Evolutionary conservation across 2,329 filamentous ascomycete species (phyloP), one percentile per base, ranked within the genome.

Genomic region (Hymenoscyphus fraxineus): DNA sequence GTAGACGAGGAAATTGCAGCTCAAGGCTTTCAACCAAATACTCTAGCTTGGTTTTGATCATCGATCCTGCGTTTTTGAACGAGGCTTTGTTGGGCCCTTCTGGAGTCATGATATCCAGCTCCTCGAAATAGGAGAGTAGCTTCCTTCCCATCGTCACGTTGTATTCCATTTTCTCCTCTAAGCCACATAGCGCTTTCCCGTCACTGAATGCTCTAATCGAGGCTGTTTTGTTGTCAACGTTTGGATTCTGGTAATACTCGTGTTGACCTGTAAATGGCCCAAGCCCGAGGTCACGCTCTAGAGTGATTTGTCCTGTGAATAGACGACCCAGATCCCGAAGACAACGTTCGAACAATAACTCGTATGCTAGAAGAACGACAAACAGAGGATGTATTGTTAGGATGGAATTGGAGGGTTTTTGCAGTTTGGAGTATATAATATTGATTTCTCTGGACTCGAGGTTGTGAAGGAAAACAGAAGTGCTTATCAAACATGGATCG

Each of bases 111-210:
- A 12, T 16, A 51, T 51, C 6, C 9, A 51, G 41, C n/a, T 47
- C 41, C 5, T 61, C 31, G 10, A 56, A 61, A 56, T 55, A 61
- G 2, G 47, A 40, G 5, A 61, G 59, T 6, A 56, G n/a, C 12
- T 32, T 61, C n/a, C 40, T 56, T 16, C 59, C 59, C 40, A 47
- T 35, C 59, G 56, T 40, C n/a, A 61, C 40, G 10, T 35, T 39
- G 27, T 55, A 61, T n/a, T 56, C 47, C 19, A 56, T 39, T 27
- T 22, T 44, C 22, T 61, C 59, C 55, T 61, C 44, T 27, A 61
- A 27, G 22, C 44, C 44, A 40, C 44, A 55, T 12, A 61, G 32
- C 7, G 59, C 39, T 56, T 61, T 35, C 3, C 31, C 47, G n/a
- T 61, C 59, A 38, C 59, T 35, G 39, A 54, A 61, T 13, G 44